A percentile compares a stretch with the other conserved stretches of the same genome.
phyloP scores from a whole-genome alignment of 371 early-diverging fungal species.

The Homolaphlyctis polyrhiza region DNA sequence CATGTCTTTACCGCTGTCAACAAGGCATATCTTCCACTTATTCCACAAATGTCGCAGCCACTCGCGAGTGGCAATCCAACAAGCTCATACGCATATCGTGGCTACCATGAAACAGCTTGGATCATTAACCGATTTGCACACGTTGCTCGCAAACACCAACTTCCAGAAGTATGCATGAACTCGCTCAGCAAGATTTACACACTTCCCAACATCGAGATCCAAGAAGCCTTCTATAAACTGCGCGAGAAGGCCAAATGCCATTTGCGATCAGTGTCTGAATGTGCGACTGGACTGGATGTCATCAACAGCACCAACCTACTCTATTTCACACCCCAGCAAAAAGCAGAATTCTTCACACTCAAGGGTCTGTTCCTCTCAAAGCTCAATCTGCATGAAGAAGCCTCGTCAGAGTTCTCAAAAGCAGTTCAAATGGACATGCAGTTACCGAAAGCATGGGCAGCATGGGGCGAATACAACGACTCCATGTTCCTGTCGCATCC shows the following conservation, averaged over 20 bases:
- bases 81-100: slow-evolving; percentile 90
- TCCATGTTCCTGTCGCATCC: slow-evolving; percentile 79
- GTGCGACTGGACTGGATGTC: slow-evolving; percentile 91
- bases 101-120: slow-evolving; percentile 99
- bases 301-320: slow-evolving; percentile 97
- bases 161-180: slow-evolving; percentile 90
- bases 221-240: slow-evolving; percentile 94
- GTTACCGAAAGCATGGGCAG: slow-evolving; percentile 93
- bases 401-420: slow-evolving; percentile 88
- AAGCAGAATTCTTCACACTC: slow-evolving; percentile 96
- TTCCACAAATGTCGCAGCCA: slow-evolving; percentile 53
- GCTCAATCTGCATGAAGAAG: slow-evolving; percentile 80
- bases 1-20: slow-evolving; percentile 96
- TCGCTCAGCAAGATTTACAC: slow-evolving; percentile 96
- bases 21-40: slow-evolving; percentile 85
- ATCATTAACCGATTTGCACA: slow-evolving; percentile 99
- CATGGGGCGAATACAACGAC: slow-evolving; percentile 96
- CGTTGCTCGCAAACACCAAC: slow-evolving; percentile 93
- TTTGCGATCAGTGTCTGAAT: slow-evolving; percentile 75
- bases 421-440: slow-evolving; percentile 89
- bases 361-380: slow-evolving; percentile 94
- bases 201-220: slow-evolving; percentile 98
- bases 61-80: slow-evolving; percentile 43
- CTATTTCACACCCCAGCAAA: slow-evolving; percentile 90
- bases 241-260: slow-evolving; percentile 98